Conservation (phyloP, 192 early-diverging fungal species). For the Mortierella hygrophila region DNA sequence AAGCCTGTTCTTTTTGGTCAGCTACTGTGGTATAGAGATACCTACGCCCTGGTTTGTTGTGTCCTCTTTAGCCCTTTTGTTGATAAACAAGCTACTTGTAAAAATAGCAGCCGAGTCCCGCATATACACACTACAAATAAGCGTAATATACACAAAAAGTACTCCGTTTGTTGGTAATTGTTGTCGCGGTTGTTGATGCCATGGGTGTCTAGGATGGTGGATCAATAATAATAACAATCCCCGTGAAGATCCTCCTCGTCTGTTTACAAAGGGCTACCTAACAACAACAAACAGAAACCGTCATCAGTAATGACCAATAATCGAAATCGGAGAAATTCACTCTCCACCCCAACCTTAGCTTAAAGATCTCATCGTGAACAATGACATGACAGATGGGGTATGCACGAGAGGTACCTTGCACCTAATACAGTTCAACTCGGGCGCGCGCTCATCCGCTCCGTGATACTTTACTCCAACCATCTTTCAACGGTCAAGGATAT, state of each 20-base stretch:
- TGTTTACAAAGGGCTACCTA: not conserved
- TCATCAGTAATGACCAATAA: not conserved
- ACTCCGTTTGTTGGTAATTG: not conserved
- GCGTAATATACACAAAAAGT: not conserved
- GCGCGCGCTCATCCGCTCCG: not conserved
- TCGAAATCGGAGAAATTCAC: not conserved
- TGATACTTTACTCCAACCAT: not conserved
- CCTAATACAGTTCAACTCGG: not conserved
- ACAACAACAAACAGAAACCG: not conserved
- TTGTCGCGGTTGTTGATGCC: not conserved
- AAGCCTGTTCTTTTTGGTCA: not conserved
- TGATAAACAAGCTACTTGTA: not conserved
- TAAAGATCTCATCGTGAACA: not conserved
- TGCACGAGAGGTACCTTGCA: not conserved
- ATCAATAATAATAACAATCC: not conserved
- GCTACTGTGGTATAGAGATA: not conserved
- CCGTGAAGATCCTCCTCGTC: not conserved
- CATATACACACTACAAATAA: not conserved
- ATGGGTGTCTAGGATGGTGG: not conserved
- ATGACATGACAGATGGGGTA: not conserved
- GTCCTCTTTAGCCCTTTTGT: not conserved
- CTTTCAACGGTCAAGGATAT: not conserved
- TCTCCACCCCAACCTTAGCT: no score
- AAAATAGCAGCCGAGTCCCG: constrained; percentile 4
- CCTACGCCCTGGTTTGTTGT: not conserved